A percentile compares a stretch with the other conserved stretches of the same genome.
These are phyloP conservation scores for Vitis hybrid DNA, from an alignment of 177 flowering plant genomes.

Conservation along the genomic window DNA sequence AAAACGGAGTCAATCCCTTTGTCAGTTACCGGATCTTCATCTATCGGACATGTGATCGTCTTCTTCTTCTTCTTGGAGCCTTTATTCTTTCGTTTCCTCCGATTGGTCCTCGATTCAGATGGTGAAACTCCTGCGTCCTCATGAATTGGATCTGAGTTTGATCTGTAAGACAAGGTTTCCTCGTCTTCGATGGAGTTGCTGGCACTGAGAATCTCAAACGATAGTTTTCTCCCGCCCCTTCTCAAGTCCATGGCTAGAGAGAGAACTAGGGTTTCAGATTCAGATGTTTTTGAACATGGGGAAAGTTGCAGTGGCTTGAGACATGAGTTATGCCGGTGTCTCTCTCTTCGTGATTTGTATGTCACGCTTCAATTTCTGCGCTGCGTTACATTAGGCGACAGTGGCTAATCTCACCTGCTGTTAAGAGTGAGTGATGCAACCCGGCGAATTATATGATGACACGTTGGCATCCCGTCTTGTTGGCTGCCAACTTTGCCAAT, in stretches of 20 bases:
- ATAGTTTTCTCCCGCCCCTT: constrained; percentile 49
- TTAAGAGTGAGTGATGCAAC: no score
- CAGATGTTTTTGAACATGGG: no score
- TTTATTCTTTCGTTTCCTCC: constrained; percentile 35
- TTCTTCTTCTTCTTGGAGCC: constrained; percentile 34
- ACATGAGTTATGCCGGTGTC: no score
- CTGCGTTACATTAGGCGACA: no score
- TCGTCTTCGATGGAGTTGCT: constrained; percentile 23
- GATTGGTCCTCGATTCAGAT: constrained; percentile 9
- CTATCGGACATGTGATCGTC: constrained; percentile 2
- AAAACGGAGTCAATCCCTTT: constrained; percentile 11
- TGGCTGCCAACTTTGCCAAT: no score
- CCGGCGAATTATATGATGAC: no score
- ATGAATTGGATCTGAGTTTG: constrained; percentile 42
- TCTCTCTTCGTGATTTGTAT: no score
- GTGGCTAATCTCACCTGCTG: no score
- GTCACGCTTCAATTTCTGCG: no score
- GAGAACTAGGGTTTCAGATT: no score
- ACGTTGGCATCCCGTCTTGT: no score
- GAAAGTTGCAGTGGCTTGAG: no score
- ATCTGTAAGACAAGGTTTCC: constrained; percentile 24
- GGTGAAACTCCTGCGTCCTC: constrained; percentile 6
- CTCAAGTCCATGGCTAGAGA: constrained; percentile 40
- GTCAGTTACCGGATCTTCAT: constrained; percentile 22
- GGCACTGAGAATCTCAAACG: constrained; percentile 59